phyloP scores from a whole-genome alignment of 306 rosid genomes.

The Glycyrrhiza uralensis region DNA sequence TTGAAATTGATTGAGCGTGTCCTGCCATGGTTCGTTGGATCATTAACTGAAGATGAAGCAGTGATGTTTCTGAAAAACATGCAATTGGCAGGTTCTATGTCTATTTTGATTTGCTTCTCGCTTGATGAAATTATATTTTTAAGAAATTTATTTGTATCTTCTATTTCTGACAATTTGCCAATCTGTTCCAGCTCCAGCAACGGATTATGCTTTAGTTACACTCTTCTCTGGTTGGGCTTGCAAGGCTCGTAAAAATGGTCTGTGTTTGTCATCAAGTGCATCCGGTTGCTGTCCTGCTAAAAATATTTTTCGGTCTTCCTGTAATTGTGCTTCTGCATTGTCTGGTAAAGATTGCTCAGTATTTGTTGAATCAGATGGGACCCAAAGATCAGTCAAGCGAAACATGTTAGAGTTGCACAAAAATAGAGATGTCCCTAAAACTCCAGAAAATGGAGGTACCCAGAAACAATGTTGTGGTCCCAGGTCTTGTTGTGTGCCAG shows the following conservation, averaged over 20 bases:
- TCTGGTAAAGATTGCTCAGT: constrained; percentile 51
- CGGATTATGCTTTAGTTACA: constrained; percentile 87
- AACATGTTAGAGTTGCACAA: constrained; percentile 42
- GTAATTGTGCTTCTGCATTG: constrained; percentile 54
- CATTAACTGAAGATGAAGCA: constrained; percentile 74
- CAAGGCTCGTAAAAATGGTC: constrained; percentile 89
- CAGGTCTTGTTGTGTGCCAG: constrained; percentile 85
- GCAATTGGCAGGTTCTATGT: constrained; percentile 83
- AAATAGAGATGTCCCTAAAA: constrained; percentile 37
- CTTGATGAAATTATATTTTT: not conserved
- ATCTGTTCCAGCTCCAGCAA: constrained; percentile 75
- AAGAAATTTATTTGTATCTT: not conserved
- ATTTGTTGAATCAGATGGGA: constrained; percentile 47
- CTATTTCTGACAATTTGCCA: constrained; percentile 39
- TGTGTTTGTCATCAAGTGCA: constrained; percentile 74
- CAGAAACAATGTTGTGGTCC: constrained; percentile 57
- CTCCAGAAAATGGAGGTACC: constrained; percentile 41
- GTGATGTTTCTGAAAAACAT: constrained; percentile 72
- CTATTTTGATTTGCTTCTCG: constrained; percentile 25
- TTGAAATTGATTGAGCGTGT: constrained; percentile 90
- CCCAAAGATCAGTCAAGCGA: constrained; percentile 57
- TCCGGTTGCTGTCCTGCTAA: constrained; percentile 83
- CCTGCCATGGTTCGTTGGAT: constrained; percentile 87
- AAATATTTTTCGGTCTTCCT: constrained; percentile 43
- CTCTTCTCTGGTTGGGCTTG: constrained; percentile 99